Evolutionary conservation across 2,329 filamentous ascomycete species (phyloP), one percentile per base, ranked within the genome.

Genomic region (Paramyrothecium sp.): DNA sequence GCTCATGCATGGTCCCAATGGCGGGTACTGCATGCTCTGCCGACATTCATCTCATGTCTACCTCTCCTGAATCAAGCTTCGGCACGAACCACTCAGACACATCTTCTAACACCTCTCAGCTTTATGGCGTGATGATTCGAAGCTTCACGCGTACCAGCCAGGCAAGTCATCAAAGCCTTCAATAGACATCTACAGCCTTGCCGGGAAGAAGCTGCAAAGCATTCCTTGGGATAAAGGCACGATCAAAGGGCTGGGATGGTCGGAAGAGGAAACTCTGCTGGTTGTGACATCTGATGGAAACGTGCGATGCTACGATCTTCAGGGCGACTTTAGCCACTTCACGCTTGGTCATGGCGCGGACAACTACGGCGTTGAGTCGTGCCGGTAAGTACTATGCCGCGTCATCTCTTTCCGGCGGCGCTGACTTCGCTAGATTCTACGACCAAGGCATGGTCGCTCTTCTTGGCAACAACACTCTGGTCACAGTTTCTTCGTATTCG

Each of bases 291-390:
- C 90, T 54, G 94, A 99, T 69, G 95, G 95, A 22, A 94, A 88
- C 1, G 94, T 98, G 48, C 84, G 93, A 59, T 95, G 92, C 72
- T 97, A 92, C 71, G 91, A 95, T 68, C 78, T 99, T n/a, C 90
- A 97, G 71, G 91, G 90, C 60, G 94, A 98, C 70, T 99, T 99
- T 70, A 91, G 89, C 17, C 93, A 96, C 58, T 99, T 98, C 73
- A 93, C 91, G 1, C 80, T 99, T 0, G 95, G 94, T 55, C 89
- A 96, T 73, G 91, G 91, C 22, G 89, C 93, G 22, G 95, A 98
- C 66, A 91, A 96, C 63, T 87, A 89, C 67, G 90, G 94, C 23
- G 93, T 99, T 20, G 82, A 87, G 63, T 89, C 88, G n/a, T 98
- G 94, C 77, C 88, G 88, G 74, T 78, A 69, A 55, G n/a, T 20